These are phyloP conservation scores for Aspergillus sp. DNA, from an alignment of 2,329 filamentous ascomycete genomes.

Conservation along the genomic window DNA sequence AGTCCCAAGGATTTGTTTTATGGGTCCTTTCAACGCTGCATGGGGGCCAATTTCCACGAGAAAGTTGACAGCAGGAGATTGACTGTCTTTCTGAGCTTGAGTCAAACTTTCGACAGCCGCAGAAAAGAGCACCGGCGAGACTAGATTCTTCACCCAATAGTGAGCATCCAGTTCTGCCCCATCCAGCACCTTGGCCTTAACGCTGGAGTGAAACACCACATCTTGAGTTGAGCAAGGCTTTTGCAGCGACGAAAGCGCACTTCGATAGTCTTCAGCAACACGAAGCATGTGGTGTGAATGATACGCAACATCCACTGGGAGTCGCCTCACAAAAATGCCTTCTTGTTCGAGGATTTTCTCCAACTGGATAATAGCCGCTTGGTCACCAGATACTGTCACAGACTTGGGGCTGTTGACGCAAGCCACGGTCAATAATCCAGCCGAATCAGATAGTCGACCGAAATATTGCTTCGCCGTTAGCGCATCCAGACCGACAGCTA, in stretches of 20 bases:
- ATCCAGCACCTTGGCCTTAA: not conserved
- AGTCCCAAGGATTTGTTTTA: not conserved
- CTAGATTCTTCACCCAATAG: conserved; percentile 10
- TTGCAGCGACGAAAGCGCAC: not conserved
- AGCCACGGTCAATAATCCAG: not conserved
- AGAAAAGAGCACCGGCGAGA: conserved; percentile 10
- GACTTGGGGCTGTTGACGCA: not conserved
- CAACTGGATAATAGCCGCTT: conserved; percentile 2
- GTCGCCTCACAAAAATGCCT: conserved; percentile 3
- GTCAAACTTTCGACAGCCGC: not conserved
- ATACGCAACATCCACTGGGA: conserved; percentile 11
- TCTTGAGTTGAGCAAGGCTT: not conserved
- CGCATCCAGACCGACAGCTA: not conserved
- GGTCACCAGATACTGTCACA: conserved; percentile 5
- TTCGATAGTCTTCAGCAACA: conserved; percentile 1
- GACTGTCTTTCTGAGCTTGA: not conserved
- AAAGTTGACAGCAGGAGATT: not conserved
- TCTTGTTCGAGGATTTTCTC: conserved; percentile 1
- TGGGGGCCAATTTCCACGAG: conserved; percentile 10
- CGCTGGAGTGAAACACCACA: not conserved
- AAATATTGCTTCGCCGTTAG: not conserved
- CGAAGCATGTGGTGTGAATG: conserved; percentile 10
- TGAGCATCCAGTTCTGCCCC: not conserved
- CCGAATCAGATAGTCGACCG: not conserved
- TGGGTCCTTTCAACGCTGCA: conserved; percentile 2